Percentiles rank a stretch among this genome's conserved stretches.
Conservation (phyloP, 1,139 yeast genomes). For the Pichia sp. region DNA sequence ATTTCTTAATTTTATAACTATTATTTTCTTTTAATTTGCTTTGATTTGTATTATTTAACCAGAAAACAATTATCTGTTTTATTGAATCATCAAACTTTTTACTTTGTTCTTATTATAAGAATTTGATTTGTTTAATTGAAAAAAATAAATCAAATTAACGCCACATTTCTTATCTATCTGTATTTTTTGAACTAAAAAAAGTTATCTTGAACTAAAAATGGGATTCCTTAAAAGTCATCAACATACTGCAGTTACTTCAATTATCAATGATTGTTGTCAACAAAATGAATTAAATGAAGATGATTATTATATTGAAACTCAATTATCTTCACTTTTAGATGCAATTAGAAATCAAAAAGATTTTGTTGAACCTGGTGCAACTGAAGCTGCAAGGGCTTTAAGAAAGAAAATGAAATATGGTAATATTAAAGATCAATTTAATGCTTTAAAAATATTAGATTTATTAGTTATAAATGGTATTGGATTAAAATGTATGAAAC, state of each 20-base stretch:
- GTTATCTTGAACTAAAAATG: no score
- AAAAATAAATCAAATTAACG: no score
- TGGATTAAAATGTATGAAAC: slow-evolving; percentile 26
- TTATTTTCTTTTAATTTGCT: no score
- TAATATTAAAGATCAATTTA: slow-evolving; percentile 47
- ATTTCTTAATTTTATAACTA: no score
- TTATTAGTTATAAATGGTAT: slow-evolving; percentile 76
- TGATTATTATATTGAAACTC: slow-evolving; percentile 35
- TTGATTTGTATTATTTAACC: no score
- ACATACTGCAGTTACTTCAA: slow-evolving; percentile 50
- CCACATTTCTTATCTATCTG: no score
- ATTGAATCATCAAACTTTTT: no score
- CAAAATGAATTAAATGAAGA: slow-evolving; percentile 31
- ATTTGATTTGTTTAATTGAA: no score
- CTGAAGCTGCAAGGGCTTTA: slow-evolving; percentile 86
- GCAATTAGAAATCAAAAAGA: slow-evolving; percentile 36
- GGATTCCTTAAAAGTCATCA: slow-evolving; percentile 45
- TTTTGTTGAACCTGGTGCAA: slow-evolving; percentile 41
- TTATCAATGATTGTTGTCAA: slow-evolving; percentile 40
- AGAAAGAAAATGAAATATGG: slow-evolving; percentile 89
- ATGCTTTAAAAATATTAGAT: slow-evolving; percentile 68
- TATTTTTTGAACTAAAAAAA: no score
- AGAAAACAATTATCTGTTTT: no score
- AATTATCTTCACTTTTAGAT: slow-evolving; percentile 40
- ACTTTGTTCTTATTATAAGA: no score